Evolutionary conservation across 1,284 basidiomycete species (phyloP), one percentile per base, ranked within the genome.

Genomic region (Ustanciosporium gigantosporum): DNA sequence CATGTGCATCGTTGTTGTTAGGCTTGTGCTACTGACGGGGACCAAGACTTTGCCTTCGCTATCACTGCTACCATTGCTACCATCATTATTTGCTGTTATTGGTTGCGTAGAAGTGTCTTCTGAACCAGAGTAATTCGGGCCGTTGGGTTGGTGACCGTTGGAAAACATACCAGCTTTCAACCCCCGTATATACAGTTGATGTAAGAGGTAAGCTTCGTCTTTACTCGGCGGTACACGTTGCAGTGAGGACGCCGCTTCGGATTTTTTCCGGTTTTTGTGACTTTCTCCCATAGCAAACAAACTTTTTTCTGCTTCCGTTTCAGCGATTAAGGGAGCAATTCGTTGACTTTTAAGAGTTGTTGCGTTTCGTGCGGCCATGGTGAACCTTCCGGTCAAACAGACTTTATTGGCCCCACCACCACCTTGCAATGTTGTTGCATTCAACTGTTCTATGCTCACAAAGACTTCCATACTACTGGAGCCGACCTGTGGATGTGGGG

Each of bases 401-500:
- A 77, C 77, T 53, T 61, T 58, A 31, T 45, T 62, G 35, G 31
- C 46, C 11, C 37, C 35, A 15, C 35, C 34, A 2, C 39, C 47
- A 3, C 59, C n/a, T n/a, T n/a, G n/a, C n/a, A n/a, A n/a, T n/a
- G n/a, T n/a, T n/a, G n/a, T n/a, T n/a, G n/a, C 42, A 6, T 69
- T 67, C 24, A 79, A 57, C 21, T 76, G 70, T 36, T 77, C 71
- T 36, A 80, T 69, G 23, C 70, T 70, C 17, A 78, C 67, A 24
- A 79, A 78, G 17, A 80, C 74, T 31, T 79, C 78, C 65, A 80
- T 68, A 19, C 70, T 70, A 19, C 68, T 73, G n/a, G 69, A 61
- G 5, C 77, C 76, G 41, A 52, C 73, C 56, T 1, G 73, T 35
- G 67, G n/a, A 65, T 47, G n/a, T n/a, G n/a, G n/a, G n/a, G n/a